Percentiles rank a stretch among this genome's conserved stretches.
Conservation (phyloP, 2,329 filamentous ascomycete species). For the Cercospora sp. region DNA sequence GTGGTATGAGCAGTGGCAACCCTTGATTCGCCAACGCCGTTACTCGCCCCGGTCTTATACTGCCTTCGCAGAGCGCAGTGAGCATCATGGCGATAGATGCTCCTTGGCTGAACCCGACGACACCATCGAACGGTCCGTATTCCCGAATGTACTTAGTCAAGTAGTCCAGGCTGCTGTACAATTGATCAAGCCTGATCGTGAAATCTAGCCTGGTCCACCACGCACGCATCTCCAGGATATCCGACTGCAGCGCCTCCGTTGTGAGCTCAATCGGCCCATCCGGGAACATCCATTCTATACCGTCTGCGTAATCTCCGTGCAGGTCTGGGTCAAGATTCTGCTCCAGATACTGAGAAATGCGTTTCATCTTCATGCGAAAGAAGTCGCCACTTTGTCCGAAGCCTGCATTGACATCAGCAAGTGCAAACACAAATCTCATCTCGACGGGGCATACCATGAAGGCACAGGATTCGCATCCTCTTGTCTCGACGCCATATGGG, state of each 20-base stretch:
- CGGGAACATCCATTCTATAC: slow-evolving; percentile 23
- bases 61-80: slow-evolving; percentile 23
- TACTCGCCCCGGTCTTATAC: slow-evolving; percentile 17
- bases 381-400: slow-evolving; percentile 26
- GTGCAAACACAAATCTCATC: too few relatives aligned
- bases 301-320: slow-evolving; percentile 17
- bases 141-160: slow-evolving; percentile 24
- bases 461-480: slow-evolving; percentile 15
- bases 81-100: slow-evolving; percentile 34
- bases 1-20: slow-evolving; percentile 20
- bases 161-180: slow-evolving; percentile 23
- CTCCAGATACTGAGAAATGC: slow-evolving; percentile 19
- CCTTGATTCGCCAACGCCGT: slow-evolving; percentile 20
- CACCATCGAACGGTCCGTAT: slow-evolving; percentile 23
- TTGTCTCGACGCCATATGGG: slow-evolving; percentile 4
- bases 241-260: slow-evolving; percentile 18
- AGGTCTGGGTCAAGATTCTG: slow-evolving; percentile 15
- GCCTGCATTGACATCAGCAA: slow-evolving; percentile 10
- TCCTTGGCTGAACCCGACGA: slow-evolving; percentile 26
- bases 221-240: slow-evolving; percentile 22
- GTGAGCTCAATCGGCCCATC: slow-evolving; percentile 23
- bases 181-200: slow-evolving; percentile 23
- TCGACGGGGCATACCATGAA: slow-evolving; percentile 15
- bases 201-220: slow-evolving; percentile 26
- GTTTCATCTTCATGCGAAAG: slow-evolving; percentile 24